Percentiles rank a stretch among this genome's conserved stretches.
Evolutionary conservation across 228 moss, liverwort and hornwort species (phyloP).

Genomic region (Sphagnum magellanicum): DNA sequence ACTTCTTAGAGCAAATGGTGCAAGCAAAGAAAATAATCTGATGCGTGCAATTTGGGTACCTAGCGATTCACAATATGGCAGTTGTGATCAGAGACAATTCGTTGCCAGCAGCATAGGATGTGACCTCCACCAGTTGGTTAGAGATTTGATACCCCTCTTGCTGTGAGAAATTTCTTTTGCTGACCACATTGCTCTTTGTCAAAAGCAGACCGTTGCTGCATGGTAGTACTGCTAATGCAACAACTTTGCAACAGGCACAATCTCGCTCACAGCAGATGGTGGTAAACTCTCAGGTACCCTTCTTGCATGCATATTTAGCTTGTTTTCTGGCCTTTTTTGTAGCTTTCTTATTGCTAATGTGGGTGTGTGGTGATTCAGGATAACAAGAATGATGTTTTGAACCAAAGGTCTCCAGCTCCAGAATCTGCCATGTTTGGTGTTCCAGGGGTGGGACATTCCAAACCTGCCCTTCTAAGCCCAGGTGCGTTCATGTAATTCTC

Average conservation of each 20-base stretch:
- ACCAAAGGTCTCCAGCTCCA: constrained; percentile 89
- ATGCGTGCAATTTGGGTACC: too few species aligned
- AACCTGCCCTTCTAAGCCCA: constrained; percentile 92
- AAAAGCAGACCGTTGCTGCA: constrained; percentile 68
- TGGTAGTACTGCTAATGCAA: constrained; percentile 63
- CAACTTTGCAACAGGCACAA: constrained; percentile 93
- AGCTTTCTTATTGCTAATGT: background rate
- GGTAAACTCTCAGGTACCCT: constrained; percentile 79
- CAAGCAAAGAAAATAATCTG: too few species aligned
- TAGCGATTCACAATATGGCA: too few species aligned
- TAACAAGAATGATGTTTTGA: constrained; percentile 78
- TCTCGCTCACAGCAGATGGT: constrained; percentile 82
- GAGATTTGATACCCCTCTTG: too few species aligned
- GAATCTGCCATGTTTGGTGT: constrained; percentile 91
- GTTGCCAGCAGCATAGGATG: too few species aligned
- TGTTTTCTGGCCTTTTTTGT: too few species aligned
- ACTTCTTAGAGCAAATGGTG: too few species aligned
- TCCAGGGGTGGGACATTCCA: constrained; percentile 89
- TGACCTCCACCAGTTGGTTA: too few species aligned
- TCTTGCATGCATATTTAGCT: background rate
- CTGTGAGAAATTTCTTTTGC: too few species aligned
- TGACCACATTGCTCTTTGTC: too few species aligned
- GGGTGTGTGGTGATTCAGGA: constrained; percentile 42
- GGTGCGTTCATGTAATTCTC: constrained; percentile 28
- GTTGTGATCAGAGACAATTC: too few species aligned